These are phyloP conservation scores for Cladosporium velox DNA, from an alignment of 2,329 filamentous ascomycete genomes.

Conservation along the genomic window DNA sequence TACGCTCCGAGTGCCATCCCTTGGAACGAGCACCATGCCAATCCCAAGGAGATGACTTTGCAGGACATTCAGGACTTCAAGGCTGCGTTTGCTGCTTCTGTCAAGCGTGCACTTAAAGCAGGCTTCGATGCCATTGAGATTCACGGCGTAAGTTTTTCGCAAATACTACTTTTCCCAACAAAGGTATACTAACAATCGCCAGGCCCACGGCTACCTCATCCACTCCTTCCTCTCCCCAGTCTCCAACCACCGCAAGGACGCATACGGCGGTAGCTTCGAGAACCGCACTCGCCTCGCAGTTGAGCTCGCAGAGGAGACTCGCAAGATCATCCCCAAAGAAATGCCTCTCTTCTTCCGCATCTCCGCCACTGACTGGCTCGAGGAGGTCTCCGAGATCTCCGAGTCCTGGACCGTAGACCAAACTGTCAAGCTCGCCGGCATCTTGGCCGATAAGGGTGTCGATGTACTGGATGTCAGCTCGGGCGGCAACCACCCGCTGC, in stretches of 20 bases:
- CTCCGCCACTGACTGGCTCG: slow-evolving; percentile 75
- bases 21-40: slow-evolving; percentile 62
- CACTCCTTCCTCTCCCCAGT: slow-evolving; percentile 69
- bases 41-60: slow-evolving; percentile 67
- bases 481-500: slow-evolving; percentile 65
- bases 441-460: slow-evolving; percentile 71
- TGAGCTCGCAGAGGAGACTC: slow-evolving; percentile 55
- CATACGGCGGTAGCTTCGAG: slow-evolving; percentile 69
- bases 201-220: slow-evolving; percentile 74
- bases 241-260: slow-evolving; percentile 68
- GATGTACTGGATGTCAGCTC: slow-evolving; percentile 83
- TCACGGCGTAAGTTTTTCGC: slow-evolving; percentile 56
- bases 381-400: slow-evolving; percentile 55
- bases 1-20: slow-evolving; percentile 61
- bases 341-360: slow-evolving; percentile 76
- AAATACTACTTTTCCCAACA: no score
- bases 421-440: slow-evolving; percentile 62
- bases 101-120: slow-evolving; percentile 56
- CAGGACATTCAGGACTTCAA: slow-evolving; percentile 69
- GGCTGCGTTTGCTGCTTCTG: slow-evolving; percentile 61
- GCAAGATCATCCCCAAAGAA: slow-evolving; percentile 62
- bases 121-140: slow-evolving; percentile 81
- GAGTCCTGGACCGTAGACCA: slow-evolving; percentile 70
- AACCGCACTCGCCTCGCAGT: slow-evolving; percentile 65
- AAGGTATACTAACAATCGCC: slow-evolving; percentile 48